Conservation (phyloP, 2,329 filamentous ascomycete species). For the Rutstroemia sp. region DNA sequence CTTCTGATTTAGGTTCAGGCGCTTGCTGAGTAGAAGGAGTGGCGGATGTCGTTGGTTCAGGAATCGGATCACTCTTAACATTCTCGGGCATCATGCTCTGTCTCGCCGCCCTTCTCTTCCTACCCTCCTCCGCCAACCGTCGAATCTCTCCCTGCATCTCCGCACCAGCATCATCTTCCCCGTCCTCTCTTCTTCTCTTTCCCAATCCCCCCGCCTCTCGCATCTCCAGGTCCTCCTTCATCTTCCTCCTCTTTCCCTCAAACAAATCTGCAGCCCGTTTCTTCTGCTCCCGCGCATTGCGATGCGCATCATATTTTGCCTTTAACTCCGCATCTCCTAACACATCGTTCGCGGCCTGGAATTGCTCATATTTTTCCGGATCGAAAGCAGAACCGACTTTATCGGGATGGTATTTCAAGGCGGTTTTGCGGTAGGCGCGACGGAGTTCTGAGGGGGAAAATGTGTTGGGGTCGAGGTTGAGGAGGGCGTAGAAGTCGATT, state of each 20-base stretch:
- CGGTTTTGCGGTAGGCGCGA: constrained; percentile 70
- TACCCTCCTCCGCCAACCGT: constrained; percentile 44
- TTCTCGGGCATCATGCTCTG: constrained; percentile 33
- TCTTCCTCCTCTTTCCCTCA: constrained; percentile 62
- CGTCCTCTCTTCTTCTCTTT: constrained; percentile 45
- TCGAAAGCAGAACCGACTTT: constrained; percentile 73
- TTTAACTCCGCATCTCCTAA: constrained; percentile 65
- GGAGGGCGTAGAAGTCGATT: constrained; percentile 29
- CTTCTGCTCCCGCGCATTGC: constrained; percentile 63
- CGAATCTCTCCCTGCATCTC: constrained; percentile 45
- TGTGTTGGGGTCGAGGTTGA: constrained; percentile 24
- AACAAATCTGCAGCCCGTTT: constrained; percentile 66
- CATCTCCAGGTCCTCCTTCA: constrained; percentile 81
- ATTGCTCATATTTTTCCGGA: constrained; percentile 73
- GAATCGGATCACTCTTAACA: background rate
- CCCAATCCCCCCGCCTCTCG: constrained; percentile 56
- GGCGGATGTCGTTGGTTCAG: constrained; percentile 9
- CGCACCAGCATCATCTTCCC: constrained; percentile 31
- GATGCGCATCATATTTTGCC: constrained; percentile 69
- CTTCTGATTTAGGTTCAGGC: background rate
- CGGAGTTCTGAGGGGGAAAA: constrained; percentile 25
- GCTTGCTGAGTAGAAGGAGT: background rate
- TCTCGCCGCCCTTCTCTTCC: constrained; percentile 42
- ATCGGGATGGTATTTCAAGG: constrained; percentile 90
- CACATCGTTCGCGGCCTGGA: constrained; percentile 81